Conservation (phyloP, 2,329 filamentous ascomycete species). For the Penicillium sp. region DNA sequence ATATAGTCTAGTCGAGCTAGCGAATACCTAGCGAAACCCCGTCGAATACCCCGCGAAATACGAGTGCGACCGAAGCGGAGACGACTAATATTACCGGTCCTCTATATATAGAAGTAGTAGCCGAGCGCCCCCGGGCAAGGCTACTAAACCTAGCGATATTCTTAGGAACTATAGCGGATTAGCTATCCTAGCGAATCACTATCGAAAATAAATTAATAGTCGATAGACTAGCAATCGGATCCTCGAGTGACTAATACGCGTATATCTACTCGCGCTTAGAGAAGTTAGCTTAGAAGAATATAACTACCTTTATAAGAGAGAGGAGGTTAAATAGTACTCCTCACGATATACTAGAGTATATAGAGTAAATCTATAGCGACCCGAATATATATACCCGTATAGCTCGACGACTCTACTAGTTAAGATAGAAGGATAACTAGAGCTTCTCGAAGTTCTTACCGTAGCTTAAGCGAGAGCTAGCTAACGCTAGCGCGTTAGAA, state of each 20-base stretch:
- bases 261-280: constrained; percentile 1
- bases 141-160: background rate
- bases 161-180: background rate
- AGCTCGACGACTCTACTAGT: background rate
- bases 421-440: background rate
- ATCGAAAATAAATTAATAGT: background rate
- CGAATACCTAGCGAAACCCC: background rate
- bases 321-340: background rate
- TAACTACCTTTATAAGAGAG: too few relatives aligned
- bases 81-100: background rate
- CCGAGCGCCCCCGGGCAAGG: background rate
- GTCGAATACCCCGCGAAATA: background rate
- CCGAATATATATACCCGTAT: background rate
- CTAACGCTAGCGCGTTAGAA: background rate
- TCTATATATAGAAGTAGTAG: background rate
- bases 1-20: background rate
- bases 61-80: background rate
- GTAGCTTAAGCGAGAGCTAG: background rate
- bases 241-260: background rate
- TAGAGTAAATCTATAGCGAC: background rate
- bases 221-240: background rate
- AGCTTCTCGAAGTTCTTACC: background rate
- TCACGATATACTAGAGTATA: background rate
- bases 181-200: background rate
- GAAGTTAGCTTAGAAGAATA: background rate